These are phyloP conservation scores for Stephanodiscus triporus DNA, from an alignment of 108 stramenopile species.

Conservation along the genomic window DNA sequence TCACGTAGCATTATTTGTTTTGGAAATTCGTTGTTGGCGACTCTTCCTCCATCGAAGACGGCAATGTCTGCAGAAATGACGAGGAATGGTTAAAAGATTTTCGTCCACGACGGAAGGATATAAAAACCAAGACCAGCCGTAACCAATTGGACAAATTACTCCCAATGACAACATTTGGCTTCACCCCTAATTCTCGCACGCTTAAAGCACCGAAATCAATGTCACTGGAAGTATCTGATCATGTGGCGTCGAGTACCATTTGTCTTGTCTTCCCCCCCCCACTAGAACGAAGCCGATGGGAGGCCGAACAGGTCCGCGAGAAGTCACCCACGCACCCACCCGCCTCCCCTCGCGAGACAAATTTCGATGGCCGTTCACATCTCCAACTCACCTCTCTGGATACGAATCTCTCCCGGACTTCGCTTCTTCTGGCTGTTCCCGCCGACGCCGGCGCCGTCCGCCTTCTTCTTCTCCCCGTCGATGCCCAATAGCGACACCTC, in stretches of 20 bases:
- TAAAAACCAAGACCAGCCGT: no score
- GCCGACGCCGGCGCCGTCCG: constrained; percentile 27
- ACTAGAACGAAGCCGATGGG: no score
- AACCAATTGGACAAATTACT: no score
- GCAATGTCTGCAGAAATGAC: constrained; percentile 87
- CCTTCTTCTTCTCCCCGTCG: constrained; percentile 82
- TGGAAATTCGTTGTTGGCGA: constrained; percentile 92
- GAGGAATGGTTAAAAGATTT: neutral
- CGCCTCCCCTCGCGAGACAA: neutral
- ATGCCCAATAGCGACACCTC: constrained; percentile 81
- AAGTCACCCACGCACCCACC: neutral
- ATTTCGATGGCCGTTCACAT: constrained; percentile 2
- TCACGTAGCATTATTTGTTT: no score
- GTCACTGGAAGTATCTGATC: no score
- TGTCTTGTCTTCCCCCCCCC: no score
- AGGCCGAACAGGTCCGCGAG: neutral
- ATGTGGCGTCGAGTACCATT: no score
- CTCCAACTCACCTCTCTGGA: constrained; percentile 91
- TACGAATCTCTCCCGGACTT: constrained; percentile 98
- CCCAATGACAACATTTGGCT: no score
- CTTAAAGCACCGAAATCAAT: no score
- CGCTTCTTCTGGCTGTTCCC: constrained; percentile 67
- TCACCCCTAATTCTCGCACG: no score
- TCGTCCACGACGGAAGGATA: no score
- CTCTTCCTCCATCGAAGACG: constrained; percentile 97